phyloP scores from a whole-genome alignment of 1,284 basidiomycete species.

The Thecaphora frezii region DNA sequence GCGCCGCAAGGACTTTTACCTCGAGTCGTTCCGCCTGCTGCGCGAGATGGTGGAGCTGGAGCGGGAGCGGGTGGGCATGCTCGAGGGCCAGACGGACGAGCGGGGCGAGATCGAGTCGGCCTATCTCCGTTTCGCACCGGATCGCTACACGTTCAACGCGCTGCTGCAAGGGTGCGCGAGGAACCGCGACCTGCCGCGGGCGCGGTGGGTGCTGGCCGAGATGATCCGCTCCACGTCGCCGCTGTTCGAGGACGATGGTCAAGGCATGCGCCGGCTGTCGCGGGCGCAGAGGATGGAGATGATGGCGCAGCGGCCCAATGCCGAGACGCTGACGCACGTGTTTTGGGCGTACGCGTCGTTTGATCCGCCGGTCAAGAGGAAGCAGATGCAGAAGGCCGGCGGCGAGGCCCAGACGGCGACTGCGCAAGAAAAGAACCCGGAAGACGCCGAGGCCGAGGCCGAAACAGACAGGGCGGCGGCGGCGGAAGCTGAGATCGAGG shows the following conservation, averaged over 20 bases:
- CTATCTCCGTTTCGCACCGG: slow-evolving; percentile 65
- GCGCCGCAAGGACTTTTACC: slow-evolving; percentile 54
- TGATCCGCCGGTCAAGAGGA: slow-evolving; percentile 62
- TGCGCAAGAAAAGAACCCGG: slow-evolving; percentile 8
- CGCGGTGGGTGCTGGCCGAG: slow-evolving; percentile 88
- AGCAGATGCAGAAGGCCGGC: slow-evolving; percentile 4
- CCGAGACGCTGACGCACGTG: slow-evolving; percentile 76
- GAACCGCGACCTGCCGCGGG: slow-evolving; percentile 76
- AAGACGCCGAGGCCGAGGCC: slow-evolving; percentile 3
- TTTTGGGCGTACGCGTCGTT: slow-evolving; percentile 87
- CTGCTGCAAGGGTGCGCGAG: slow-evolving; percentile 86
- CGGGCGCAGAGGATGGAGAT: slow-evolving; percentile 41
- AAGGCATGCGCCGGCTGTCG: slow-evolving; percentile 4
- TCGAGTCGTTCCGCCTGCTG: slow-evolving; percentile 63
- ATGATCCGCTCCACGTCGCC: slow-evolving; percentile 64
- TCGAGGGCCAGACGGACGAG: slow-evolving; percentile 74
- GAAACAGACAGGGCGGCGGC: slow-evolving; percentile 2
- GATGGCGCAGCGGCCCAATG: slow-evolving; percentile 64
- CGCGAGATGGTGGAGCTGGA: slow-evolving; percentile 66
- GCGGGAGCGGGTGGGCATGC: slow-evolving; percentile 76
- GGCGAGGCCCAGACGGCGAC: neutral
- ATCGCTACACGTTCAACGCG: slow-evolving; percentile 74
- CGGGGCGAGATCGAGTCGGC: neutral
- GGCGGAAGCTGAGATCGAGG: neutral
- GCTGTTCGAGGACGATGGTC: slow-evolving; percentile 22